phyloP scores from a whole-genome alignment of 108 stramenopile species.

The Pseudonitzschia multiseries region DNA sequence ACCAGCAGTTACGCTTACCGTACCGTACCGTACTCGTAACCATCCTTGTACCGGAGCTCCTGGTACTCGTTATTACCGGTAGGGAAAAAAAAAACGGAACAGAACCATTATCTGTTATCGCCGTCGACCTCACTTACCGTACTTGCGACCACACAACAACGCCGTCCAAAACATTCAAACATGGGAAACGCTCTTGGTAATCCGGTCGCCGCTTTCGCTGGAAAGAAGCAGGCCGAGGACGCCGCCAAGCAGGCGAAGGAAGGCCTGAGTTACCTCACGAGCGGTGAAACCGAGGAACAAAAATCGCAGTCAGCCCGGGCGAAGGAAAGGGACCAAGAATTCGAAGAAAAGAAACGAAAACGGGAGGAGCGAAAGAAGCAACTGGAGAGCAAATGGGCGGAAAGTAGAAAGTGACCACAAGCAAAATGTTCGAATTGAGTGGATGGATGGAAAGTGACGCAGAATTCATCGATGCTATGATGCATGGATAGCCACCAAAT shows the following conservation, averaged over 20 bases:
- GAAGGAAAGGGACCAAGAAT: constrained; percentile 35
- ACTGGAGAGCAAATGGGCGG: constrained; percentile 38
- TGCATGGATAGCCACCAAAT: too few species aligned
- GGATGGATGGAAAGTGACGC: too few species aligned
- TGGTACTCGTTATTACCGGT: too few species aligned
- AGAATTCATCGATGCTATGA: too few species aligned
- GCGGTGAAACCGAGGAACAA: constrained; percentile 28
- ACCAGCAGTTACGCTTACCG: too few species aligned
- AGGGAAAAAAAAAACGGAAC: too few species aligned
- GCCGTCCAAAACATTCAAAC: too few species aligned
- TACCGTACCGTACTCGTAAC: too few species aligned
- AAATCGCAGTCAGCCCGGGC: constrained; percentile 20
- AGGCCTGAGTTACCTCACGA: constrained; percentile 21
- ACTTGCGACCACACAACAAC: too few species aligned
- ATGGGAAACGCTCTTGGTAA: constrained; percentile 34
- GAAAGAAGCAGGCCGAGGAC: constrained; percentile 33
- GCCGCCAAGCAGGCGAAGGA: constrained; percentile 21
- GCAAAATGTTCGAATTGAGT: background rate
- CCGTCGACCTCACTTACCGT: too few species aligned
- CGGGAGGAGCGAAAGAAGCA: constrained; percentile 44
- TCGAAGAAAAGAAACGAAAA: constrained; percentile 41
- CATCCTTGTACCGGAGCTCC: too few species aligned
- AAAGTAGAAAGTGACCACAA: constrained; percentile 22
- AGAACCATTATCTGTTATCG: too few species aligned
- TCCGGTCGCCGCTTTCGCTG: constrained; percentile 26